Percentiles rank a stretch among this genome's conserved stretches.
Evolutionary conservation across 345 rosid genomes (phyloP).

Genomic region (Ricinus communis): DNA sequence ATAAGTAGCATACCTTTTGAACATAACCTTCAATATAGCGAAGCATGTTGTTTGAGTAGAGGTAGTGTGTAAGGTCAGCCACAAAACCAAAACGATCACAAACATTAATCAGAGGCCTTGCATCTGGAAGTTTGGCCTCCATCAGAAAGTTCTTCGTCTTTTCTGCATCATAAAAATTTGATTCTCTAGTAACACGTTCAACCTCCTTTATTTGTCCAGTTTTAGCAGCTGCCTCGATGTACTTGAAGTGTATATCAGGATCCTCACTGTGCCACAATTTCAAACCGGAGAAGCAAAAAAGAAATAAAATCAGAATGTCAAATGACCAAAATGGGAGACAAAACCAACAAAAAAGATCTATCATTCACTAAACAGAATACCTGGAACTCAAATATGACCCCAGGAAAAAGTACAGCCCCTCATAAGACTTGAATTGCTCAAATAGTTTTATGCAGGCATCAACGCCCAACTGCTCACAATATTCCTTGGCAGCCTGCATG

Average conservation of each 20-base stretch:
- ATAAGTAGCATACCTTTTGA: slow-evolving; percentile 66
- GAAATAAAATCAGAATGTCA: slow-evolving; percentile 5
- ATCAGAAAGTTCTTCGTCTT: slow-evolving; percentile 95
- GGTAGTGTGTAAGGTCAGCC: slow-evolving; percentile 95
- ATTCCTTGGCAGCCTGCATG: slow-evolving; percentile 92
- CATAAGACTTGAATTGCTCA: slow-evolving; percentile 97
- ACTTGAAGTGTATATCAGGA: slow-evolving; percentile 96
- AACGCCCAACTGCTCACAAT: slow-evolving; percentile 94
- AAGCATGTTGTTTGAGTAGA: slow-evolving; percentile 86
- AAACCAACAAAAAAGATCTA: background rate
- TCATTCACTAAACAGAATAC: slow-evolving; percentile 26
- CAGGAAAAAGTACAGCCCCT: slow-evolving; percentile 94
- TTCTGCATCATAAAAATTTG: slow-evolving; percentile 92
- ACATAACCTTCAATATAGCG: slow-evolving; percentile 99
- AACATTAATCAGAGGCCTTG: slow-evolving; percentile 95
- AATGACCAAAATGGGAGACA: slow-evolving; percentile 10
- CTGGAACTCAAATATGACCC: slow-evolving; percentile 98
- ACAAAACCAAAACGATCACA: slow-evolving; percentile 99
- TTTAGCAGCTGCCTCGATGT: slow-evolving; percentile 98
- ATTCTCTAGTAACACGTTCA: slow-evolving; percentile 98
- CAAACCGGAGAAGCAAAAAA: slow-evolving; percentile 6
- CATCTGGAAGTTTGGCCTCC: slow-evolving; percentile 99
- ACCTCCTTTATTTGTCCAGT: slow-evolving; percentile 93
- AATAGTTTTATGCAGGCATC: slow-evolving; percentile 91
- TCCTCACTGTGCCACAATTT: slow-evolving; percentile 69